Base-by-base conservation (phyloP, 345 rosid species). In the Noccaea bulbosa region DNA sequence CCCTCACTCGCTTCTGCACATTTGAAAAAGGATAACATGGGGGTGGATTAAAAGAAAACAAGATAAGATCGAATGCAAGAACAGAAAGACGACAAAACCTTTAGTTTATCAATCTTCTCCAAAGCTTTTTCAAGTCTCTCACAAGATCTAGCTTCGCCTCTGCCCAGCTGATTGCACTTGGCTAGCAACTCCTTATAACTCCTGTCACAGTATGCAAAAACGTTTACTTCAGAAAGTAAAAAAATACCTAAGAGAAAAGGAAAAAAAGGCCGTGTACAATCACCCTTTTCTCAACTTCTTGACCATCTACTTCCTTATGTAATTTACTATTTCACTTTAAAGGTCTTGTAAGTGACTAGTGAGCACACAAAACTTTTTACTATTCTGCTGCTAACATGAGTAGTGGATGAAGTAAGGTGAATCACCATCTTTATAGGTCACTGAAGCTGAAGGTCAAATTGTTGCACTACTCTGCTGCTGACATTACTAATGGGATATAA, bases 181-280 rank as follows among this genome's bases (percentile, higher is more conserved):
- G 86, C 89, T 85, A 89, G 76, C 86, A 94, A 72, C 54, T 94
- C 97, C 73, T 88, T 89, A 54, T 91, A 94, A 77, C 84, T 89
- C 93, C 98, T 94, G 64, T 40, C 41, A 16, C 7, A 53, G 46
- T 12, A 74, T 4, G 22, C 59, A 69, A 62, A 3, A 46, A 38
- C 10, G 53, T 10, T 69, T 59, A 45, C 20, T 44, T 34, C 12
- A 41, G 3, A 11, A 6, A 35, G 10, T 7, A 16, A 61, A 14
- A 15, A 6, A 33, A 48, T 4, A 60, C 38, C 7, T 33, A 41
- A 32, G 27, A 61, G 5, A 32, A 16, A 47, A 27, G 30, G n/a
- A n/a, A n/a, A n/a, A n/a, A 56, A 17, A 33, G 12, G 2, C 45
- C 20, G 27, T 30, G 1, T 43, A 8, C 6, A 37, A 20, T 47